A percentile compares a stretch with the other conserved stretches of the same genome.
Conservation (phyloP, 805 yeast species). For the Lipomyces kockii region DNA sequence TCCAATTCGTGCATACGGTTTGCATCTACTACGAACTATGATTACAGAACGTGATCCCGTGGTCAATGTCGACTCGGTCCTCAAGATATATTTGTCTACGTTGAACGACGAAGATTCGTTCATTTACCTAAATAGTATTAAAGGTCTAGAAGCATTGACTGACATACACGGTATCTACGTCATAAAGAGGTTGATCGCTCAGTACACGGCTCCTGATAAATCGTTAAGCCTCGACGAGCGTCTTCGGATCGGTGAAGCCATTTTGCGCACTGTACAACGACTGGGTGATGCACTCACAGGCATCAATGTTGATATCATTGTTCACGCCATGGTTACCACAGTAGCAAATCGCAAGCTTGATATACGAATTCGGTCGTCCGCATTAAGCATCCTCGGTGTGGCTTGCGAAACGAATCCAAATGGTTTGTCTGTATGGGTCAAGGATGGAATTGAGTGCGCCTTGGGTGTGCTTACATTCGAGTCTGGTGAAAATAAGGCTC, state of each 20-base stretch:
- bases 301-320: conserved; percentile 50
- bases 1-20: conserved; percentile 87
- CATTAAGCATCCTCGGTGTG: conserved; percentile 82
- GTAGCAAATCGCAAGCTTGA: conserved; percentile 48
- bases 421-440: conserved; percentile 55
- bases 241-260: conserved; percentile 82
- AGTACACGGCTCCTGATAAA: conserved; percentile 40
- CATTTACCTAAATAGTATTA: conserved; percentile 81
- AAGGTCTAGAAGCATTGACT: conserved; percentile 70
- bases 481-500: conserved; percentile 49
- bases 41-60: conserved; percentile 57
- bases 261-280: conserved; percentile 60
- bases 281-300: conserved; percentile 58
- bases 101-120: conserved; percentile 83
- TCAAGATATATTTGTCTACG: conserved; percentile 65
- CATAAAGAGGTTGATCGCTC: conserved; percentile 50
- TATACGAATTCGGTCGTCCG: conserved; percentile 74
- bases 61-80: conserved; percentile 56
- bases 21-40: conserved; percentile 64
- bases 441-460: conserved; percentile 72
- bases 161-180: conserved; percentile 50
- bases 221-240: conserved; percentile 60
- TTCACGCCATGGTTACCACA: conserved; percentile 49
- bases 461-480: conserved; percentile 74
- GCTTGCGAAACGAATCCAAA: conserved; percentile 63